phyloP scores from a whole-genome alignment of 192 early-diverging fungal genomes.

The Coemansia furcata region DNA sequence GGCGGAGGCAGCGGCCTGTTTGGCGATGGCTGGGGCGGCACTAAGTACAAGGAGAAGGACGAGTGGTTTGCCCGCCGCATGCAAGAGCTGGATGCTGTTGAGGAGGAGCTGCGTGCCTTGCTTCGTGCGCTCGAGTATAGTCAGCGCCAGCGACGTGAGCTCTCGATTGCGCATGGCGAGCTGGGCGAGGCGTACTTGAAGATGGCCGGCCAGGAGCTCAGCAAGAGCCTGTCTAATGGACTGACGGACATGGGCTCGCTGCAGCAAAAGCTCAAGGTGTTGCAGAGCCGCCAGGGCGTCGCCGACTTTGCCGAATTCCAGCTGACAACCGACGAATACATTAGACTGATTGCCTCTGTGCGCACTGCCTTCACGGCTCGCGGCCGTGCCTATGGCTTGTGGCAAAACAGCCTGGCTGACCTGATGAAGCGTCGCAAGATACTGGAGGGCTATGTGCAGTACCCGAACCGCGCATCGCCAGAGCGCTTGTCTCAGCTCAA shows the following conservation, averaged over 20 bases:
- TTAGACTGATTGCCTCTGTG: conserved; percentile 81
- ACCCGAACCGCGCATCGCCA: conserved; percentile 27
- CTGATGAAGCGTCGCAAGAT: conserved; percentile 66
- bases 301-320: conserved; percentile 72
- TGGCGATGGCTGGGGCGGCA: conserved; percentile 66
- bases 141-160: conserved; percentile 70
- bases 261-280: conserved; percentile 73
- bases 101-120: conserved; percentile 74
- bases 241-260: conserved; percentile 73
- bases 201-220: conserved; percentile 70
- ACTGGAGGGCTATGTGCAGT: conserved; percentile 62
- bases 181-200: conserved; percentile 77
- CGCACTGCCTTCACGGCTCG: conserved; percentile 78
- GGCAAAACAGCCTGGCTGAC: conserved; percentile 68
- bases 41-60: conserved; percentile 71
- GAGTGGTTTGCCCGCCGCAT: conserved; percentile 77
- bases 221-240: conserved; percentile 62
- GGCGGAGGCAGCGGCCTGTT: conserved; percentile 52
- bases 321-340: conserved; percentile 84
- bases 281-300: conserved; percentile 76
- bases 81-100: conserved; percentile 71
- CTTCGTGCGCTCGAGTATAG: conserved; percentile 76
- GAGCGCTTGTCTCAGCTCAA: conserved; percentile 47
- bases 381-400: conserved; percentile 61
- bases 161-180: conserved; percentile 68